phyloP scores from a whole-genome alignment of 352 stramenopile species.

The Aphanomyces astaci region DNA sequence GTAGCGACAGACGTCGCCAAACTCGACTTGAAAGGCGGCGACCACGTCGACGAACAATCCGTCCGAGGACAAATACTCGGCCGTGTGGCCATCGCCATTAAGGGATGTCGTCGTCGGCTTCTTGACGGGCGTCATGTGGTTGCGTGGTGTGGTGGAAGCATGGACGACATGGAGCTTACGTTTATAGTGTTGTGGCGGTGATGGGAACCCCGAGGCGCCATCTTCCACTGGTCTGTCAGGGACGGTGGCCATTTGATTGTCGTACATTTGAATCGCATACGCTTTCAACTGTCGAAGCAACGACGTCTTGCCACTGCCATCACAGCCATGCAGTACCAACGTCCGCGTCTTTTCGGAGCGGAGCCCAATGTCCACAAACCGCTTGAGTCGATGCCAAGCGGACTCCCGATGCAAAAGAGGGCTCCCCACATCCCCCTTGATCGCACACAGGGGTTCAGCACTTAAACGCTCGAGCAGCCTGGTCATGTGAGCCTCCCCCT shows the following conservation, averaged over 20 bases:
- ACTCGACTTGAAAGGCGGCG: neutral
- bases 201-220: too few relatives aligned
- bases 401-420: neutral
- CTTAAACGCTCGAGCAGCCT: too few relatives aligned
- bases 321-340: neutral
- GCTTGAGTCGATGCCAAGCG: neutral
- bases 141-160: too few relatives aligned
- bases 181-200: too few relatives aligned
- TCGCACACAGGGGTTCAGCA: too few relatives aligned
- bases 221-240: neutral
- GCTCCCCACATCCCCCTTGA: too few relatives aligned
- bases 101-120: too few relatives aligned
- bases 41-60: neutral
- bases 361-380: neutral
- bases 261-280: neutral
- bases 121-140: too few relatives aligned
- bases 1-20: neutral
- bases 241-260: neutral
- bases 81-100: neutral
- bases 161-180: neutral
- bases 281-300: neutral
- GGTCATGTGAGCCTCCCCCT: too few relatives aligned
- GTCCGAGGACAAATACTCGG: neutral
- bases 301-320: neutral
- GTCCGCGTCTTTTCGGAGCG: neutral